Evolutionary conservation across 23 red algal genomes (phyloP), one percentile per base, ranked within the genome.

Genomic region (Gracilaria domingensis): DNA sequence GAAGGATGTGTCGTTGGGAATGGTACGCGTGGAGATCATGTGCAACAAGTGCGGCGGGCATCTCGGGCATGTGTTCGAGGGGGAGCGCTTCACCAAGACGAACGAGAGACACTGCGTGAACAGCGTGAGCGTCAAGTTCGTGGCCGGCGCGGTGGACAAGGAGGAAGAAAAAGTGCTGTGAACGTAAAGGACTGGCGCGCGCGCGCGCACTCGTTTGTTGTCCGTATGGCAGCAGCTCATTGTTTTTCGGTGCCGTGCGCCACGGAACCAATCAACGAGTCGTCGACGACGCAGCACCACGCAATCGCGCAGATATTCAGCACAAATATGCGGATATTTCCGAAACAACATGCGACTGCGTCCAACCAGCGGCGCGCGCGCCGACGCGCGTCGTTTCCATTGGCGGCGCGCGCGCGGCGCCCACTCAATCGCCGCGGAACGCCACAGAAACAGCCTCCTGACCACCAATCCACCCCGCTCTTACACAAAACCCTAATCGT

Each of bases 81-180:
- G 94, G 0, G 93, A 95, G 59, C 18, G 94, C 12, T 66, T 96
- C 60, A 96, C 91, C 18, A 44, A 80, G 11, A 99, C 94, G 28
- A 95, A 95, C 60, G 88, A 95, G 58, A 91, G 97, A 14, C 94
- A 99, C 86, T 99, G 97, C 51, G 94, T 99, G 64, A 99, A 99
- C 55, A 94, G 89, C 13, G 92, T 88, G 12, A 92, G 89, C 64
- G 65, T 92, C 48, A 69, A 60, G 50, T 92, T 44, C 64, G 77
- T 92, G 6, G 39, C 47, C 5, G 89, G 55, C 23, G 16, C 64
- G 12, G 30, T 72, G 1, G 79, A 92, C 29, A 11, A 76, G 42
- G 65, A 83, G n/a, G 79, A 92, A 60, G 89, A 26, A 20, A 92
- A 92, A 24, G 79, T 92, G 12, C 17, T 92, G 24, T 92, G 79